phyloP scores from a whole-genome alignment of 2,329 filamentous ascomycete genomes.

The Sporothrix brunneoviolacea region DNA sequence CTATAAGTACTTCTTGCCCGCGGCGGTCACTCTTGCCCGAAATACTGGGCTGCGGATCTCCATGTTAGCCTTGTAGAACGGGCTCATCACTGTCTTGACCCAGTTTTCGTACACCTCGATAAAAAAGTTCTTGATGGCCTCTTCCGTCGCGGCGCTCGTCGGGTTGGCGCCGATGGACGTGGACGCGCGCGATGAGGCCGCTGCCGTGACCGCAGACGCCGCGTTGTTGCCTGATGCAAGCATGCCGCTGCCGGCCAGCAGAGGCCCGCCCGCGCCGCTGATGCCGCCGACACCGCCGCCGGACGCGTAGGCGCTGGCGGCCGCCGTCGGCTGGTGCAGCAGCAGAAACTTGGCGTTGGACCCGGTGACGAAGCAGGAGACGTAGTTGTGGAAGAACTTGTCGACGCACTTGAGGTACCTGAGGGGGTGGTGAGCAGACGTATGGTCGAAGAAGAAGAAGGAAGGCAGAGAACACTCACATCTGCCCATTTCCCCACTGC shows the following conservation, averaged over 20 bases:
- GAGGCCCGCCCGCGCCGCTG: neutral
- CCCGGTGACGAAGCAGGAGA: conserved; percentile 89
- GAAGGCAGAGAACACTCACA: conserved; percentile 47
- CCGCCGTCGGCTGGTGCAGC: conserved; percentile 65
- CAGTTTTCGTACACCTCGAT: conserved; percentile 92
- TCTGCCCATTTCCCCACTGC: conserved; percentile 81
- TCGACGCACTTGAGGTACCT: conserved; percentile 97
- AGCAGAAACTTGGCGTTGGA: conserved; percentile 92
- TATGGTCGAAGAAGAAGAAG: neutral
- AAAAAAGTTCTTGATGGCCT: conserved; percentile 93
- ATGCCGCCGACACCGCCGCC: conserved; percentile 19
- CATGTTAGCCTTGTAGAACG: conserved; percentile 84
- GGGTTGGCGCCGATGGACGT: conserved; percentile 79
- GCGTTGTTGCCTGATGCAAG: conserved; percentile 7
- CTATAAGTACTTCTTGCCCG: conserved; percentile 85
- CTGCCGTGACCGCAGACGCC: conserved; percentile 32
- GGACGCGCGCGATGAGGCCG: conserved; percentile 45
- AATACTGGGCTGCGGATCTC: conserved; percentile 85
- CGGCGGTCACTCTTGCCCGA: conserved; percentile 70
- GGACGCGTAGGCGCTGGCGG: conserved; percentile 15
- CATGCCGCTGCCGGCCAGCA: conserved; percentile 4
- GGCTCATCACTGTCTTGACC: conserved; percentile 95
- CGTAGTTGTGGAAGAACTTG: conserved; percentile 92
- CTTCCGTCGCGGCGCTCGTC: conserved; percentile 82
- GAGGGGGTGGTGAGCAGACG: neutral